These are phyloP conservation scores for Vicia villosa DNA, from an alignment of 306 rosid species.

Conservation along the genomic window DNA sequence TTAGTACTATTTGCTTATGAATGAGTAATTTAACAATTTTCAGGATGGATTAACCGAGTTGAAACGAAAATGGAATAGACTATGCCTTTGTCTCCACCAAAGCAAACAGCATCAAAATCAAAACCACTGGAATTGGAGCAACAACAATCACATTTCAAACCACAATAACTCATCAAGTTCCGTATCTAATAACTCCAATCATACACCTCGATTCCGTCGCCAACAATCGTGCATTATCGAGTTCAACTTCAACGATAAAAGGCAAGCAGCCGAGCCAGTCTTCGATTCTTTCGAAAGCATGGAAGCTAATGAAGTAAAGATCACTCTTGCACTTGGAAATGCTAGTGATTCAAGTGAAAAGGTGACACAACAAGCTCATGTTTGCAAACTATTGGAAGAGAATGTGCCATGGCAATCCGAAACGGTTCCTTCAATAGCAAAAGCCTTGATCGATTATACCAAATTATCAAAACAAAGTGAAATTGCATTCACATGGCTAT, in stretches of 20 bases:
- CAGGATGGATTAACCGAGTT: slow-evolving; percentile 65
- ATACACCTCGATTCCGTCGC: slow-evolving; percentile 59
- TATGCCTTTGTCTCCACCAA: slow-evolving; percentile 70
- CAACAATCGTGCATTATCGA: slow-evolving; percentile 85
- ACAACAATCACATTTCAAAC: slow-evolving; percentile 36
- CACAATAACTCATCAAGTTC: slow-evolving; percentile 58
- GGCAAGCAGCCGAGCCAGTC: slow-evolving; percentile 36
- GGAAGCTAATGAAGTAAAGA: slow-evolving; percentile 73
- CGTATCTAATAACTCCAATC: slow-evolving; percentile 54
- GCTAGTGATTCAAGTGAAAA: slow-evolving; percentile 46
- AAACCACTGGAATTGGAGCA: slow-evolving; percentile 35
- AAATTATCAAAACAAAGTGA: slow-evolving; percentile 48
- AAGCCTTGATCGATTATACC: slow-evolving; percentile 55
- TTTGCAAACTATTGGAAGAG: slow-evolving; percentile 75
- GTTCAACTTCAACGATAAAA: slow-evolving; percentile 65
- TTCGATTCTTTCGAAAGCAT: slow-evolving; percentile 52
- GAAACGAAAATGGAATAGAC: slow-evolving; percentile 77
- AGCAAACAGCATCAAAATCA: slow-evolving; percentile 55
- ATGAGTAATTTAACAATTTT: slow-evolving; percentile 13
- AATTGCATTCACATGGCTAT: slow-evolving; percentile 61
- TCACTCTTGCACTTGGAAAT: slow-evolving; percentile 81
- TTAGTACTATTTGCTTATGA: slow-evolving; percentile 19
- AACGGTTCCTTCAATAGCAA: slow-evolving; percentile 69
- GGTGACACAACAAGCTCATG: slow-evolving; percentile 54
- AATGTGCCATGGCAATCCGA: slow-evolving; percentile 97